phyloP scores from a whole-genome alignment of 202 grass and related monocot species.

The Panicum hallii region DNA sequence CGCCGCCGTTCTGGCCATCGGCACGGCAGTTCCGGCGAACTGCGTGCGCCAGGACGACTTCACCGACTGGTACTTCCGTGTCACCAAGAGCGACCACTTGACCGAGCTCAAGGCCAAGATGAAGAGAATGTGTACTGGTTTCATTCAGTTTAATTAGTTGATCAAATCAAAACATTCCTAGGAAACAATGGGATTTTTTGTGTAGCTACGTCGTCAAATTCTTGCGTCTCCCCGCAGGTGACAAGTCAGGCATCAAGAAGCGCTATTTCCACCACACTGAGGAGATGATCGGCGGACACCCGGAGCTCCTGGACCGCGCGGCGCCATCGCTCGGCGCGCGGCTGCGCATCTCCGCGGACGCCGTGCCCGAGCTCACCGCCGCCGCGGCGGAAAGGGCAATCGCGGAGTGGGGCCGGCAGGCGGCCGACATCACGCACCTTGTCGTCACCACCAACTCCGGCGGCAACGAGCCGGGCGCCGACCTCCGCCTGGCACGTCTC shows the following conservation, averaged over 20 bases:
- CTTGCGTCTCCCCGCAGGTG: not conserved
- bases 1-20: slow-evolving; percentile 6
- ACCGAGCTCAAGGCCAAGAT: not conserved
- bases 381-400: not conserved
- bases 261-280: slow-evolving; percentile 9
- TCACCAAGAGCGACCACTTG: not conserved
- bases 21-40: not conserved
- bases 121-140: not conserved
- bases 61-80: slow-evolving; percentile 14
- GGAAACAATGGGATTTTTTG: not conserved
- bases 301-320: not conserved
- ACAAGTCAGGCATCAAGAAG: slow-evolving; percentile 5
- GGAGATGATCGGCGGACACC: not conserved
- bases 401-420: slow-evolving; percentile 17
- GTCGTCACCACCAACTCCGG: slow-evolving; percentile 8
- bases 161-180: not conserved
- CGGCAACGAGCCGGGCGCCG: not conserved
- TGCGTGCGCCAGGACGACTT: not conserved
- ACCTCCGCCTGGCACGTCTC: slow-evolving; percentile 4
- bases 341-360: not conserved
- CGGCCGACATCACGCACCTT: slow-evolving; percentile 2
- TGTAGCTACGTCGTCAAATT: not conserved
- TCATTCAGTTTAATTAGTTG: not conserved
- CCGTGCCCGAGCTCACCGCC: not conserved
- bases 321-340: not conserved